Evolutionary conservation across 495 filamentous ascomycete species (phyloP).

Genomic region (Pyrenula massariospora): DNA sequence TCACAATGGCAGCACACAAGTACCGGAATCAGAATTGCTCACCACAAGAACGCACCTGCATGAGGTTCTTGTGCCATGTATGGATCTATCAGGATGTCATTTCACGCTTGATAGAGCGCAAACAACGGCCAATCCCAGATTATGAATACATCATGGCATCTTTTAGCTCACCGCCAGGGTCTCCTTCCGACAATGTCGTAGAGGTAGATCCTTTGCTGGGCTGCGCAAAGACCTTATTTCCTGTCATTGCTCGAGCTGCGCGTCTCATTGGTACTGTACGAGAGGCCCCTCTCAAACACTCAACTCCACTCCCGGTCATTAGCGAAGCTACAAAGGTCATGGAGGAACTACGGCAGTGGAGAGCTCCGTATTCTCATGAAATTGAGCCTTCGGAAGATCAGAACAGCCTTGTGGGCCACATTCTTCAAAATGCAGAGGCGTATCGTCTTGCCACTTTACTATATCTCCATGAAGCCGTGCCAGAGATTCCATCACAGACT

Average conservation of each 20-base stretch:
- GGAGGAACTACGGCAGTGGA: slow-evolving; percentile 51
- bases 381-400: slow-evolving; percentile 58
- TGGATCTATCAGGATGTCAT: slow-evolving; percentile 81
- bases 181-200: slow-evolving; percentile 26
- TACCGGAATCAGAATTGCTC: slow-evolving; percentile 16
- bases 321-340: slow-evolving; percentile 56
- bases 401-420: slow-evolving; percentile 51
- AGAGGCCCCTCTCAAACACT: slow-evolving; percentile 20
- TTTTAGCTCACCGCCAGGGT: slow-evolving; percentile 15
- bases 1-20: slow-evolving; percentile 44
- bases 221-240: slow-evolving; percentile 60
- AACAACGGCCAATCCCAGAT: slow-evolving; percentile 42
- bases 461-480: slow-evolving; percentile 69
- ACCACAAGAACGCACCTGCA: slow-evolving; percentile 36
- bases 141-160: slow-evolving; percentile 32
- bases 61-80: slow-evolving; percentile 65
- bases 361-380: slow-evolving; percentile 31
- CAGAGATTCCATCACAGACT: slow-evolving; percentile 53
- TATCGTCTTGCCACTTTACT: slow-evolving; percentile 68
- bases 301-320: slow-evolving; percentile 52
- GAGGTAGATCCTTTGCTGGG: slow-evolving; percentile 71
- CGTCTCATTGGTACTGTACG: slow-evolving; percentile 56
- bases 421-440: slow-evolving; percentile 60
- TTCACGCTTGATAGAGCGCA: slow-evolving; percentile 57
- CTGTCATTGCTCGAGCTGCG: slow-evolving; percentile 58